Evolutionary conservation across 2,329 filamentous ascomycete species (phyloP), one percentile per base, ranked within the genome.

Genomic region (Sarocladiaceae sp.): DNA sequence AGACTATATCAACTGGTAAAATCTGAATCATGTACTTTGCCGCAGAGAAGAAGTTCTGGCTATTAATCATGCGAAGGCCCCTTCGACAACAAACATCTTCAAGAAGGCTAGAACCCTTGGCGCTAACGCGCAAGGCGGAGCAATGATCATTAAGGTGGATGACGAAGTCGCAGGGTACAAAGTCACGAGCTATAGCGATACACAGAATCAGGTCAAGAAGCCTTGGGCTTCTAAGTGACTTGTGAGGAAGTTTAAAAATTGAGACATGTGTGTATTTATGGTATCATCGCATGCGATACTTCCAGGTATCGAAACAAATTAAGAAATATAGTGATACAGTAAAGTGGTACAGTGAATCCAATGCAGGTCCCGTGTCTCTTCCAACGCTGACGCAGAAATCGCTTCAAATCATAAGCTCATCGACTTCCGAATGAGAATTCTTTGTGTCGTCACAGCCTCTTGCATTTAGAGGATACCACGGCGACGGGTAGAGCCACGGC

Each of bases 401-500:
- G 7, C 7, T 12, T 16, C 19, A 11, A 4, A 40, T 40, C 23
- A 16, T 40, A 21, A 19, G 3, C 13, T 42, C 24, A 15, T 31
- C n/a, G 26, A 29, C 26, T 18, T 29, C 10, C 12, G 23, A 7
- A 29, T 6, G 4, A 6, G 11, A 18, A 32, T 21, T 33, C 5
- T 16, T 41, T n/a, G 19, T n/a, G 34, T 23, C 16, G 27, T 32
- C 26, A 29, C n/a, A n/a, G 9, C 26, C 9, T 39, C 20, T 18
- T 42, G 12, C 27, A 39, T 33, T 52, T 51, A 51, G 33, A 50
- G 10, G 42, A 50, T 54, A 37, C 51, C 55, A 43, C 45, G 50
- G 41, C 47, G 51, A 46, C 60, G 67, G 48, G 59, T 72, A 45
- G 67, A 70, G 47, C 79, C 78, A 29, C 81, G 76, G 2, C 83